A percentile compares a stretch with the other conserved stretches of the same genome.
These are phyloP conservation scores for Suhomyces coccinellae DNA, from an alignment of 1,139 yeast species.

Conservation along the genomic window DNA sequence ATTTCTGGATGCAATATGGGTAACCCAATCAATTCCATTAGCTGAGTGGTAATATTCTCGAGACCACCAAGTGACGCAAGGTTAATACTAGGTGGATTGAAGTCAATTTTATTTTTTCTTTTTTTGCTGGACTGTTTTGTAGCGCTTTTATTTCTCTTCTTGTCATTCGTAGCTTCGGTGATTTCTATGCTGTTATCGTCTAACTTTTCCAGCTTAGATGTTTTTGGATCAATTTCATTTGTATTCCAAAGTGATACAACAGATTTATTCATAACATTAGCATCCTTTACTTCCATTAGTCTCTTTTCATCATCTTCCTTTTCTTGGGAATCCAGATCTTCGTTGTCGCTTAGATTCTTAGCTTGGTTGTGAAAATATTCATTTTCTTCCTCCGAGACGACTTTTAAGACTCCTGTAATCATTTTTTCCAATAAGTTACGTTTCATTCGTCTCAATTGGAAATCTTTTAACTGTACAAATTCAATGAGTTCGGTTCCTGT, in stretches of 20 bases:
- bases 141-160: constrained; percentile 35
- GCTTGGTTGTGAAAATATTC: constrained; percentile 27
- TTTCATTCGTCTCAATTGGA: constrained; percentile 67
- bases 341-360: background rate
- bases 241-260: constrained; percentile 71
- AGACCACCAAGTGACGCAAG: constrained; percentile 86
- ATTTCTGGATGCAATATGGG: constrained; percentile 95
- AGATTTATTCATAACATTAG: constrained; percentile 71
- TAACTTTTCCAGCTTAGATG: constrained; percentile 9
- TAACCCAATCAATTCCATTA: constrained; percentile 86
- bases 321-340: constrained; percentile 30
- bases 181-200: constrained; percentile 12
- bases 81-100: constrained; percentile 68
- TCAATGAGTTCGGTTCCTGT: constrained; percentile 50
- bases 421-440: constrained; percentile 54
- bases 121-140: constrained; percentile 30
- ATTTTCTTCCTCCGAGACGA: constrained; percentile 42
- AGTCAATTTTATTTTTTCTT: constrained; percentile 51
- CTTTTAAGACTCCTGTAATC: constrained; percentile 54
- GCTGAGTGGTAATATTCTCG: constrained; percentile 75
- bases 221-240: background rate
- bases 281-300: constrained; percentile 60
- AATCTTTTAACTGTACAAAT: constrained; percentile 60
- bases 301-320: constrained; percentile 40
- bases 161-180: constrained; percentile 16